Conservation (phyloP, 176 grass and related monocot genomes). For the Coix lacrymajobi region DNA sequence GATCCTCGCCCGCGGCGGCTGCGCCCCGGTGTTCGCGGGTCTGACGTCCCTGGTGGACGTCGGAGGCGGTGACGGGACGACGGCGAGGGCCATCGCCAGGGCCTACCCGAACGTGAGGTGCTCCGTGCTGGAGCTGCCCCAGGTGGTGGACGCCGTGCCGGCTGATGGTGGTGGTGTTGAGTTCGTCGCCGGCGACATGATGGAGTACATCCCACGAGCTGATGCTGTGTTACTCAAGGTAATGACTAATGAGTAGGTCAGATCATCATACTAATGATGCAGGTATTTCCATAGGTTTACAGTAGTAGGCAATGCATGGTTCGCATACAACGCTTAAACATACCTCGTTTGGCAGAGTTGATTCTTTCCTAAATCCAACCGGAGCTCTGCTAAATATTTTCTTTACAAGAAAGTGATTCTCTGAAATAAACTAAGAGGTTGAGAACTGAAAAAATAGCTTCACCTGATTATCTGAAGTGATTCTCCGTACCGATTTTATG, state of each 20-base stretch:
- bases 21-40: neutral
- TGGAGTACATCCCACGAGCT: constrained; percentile 9
- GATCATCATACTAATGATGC: neutral
- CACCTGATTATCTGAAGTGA: no score
- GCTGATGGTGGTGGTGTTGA: neutral
- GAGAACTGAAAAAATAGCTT: no score
- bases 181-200: constrained; percentile 19
- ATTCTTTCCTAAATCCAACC: no score
- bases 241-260: no score
- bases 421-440: no score
- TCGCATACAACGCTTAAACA: no score
- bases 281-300: no score
- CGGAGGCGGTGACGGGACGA: neutral
- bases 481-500: no score
- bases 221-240: constrained; percentile 15
- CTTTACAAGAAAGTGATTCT: no score
- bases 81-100: neutral
- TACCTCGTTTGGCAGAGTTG: no score
- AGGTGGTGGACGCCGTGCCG: neutral
- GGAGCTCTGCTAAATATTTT: no score
- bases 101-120: neutral
- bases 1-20: neutral
- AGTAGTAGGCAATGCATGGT: no score
- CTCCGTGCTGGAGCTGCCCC: neutral
- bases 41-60: neutral